Base-by-base conservation (phyloP, 306 rosid genomes). In the Quercus engelmannii region DNA sequence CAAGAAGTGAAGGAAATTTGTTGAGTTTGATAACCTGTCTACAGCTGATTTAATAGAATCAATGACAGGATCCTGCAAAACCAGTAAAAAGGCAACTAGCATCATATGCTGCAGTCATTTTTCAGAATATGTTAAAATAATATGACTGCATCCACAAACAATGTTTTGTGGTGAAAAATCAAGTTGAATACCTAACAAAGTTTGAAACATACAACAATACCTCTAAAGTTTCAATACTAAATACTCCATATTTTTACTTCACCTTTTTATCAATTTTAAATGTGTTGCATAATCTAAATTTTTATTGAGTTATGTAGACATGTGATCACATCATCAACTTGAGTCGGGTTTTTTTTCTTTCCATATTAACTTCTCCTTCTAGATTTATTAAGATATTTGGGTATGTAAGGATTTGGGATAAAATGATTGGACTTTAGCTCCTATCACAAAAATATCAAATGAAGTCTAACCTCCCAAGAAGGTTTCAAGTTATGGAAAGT, bases 1-100 rank as follows among this genome's bases (percentile, higher is more conserved):
- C 90, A 96, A 77, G 78, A 93, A 96, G 88, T 85, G 89, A 4
- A 96, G 99, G 85, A 93, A 96, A 90, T 91, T 96, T 69, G 99
- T 91, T 73, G 99, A 96, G 90, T 93, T 64, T 38, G 91, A 74
- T 83, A 93, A 79, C 87, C 98, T 84, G 78, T 96, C 98, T 71
- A 93, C 93, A n/a, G 99, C 99, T 82, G 97, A 96, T 68, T 81
- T 91, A 76, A 96, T 88, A 43, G 97, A 86, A 81, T 87, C 90
- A 74, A 96, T 55, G 23, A 96, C 89, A 49, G 99, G 96, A 84
- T 96, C 99, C 99, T 96, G 92, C 88, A 90, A 15, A 61, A 20
- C 49, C 73, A 79, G 71, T 25, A 35, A 31, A 67, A 67, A 33
- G 25, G 72, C 51, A 67, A 67, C 72, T 14, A 67, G 18, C 9